Evolutionary conservation across 441 rosid species (phyloP), one percentile per base, ranked within the genome.

Genomic region (Pelargonium fulgidum): DNA sequence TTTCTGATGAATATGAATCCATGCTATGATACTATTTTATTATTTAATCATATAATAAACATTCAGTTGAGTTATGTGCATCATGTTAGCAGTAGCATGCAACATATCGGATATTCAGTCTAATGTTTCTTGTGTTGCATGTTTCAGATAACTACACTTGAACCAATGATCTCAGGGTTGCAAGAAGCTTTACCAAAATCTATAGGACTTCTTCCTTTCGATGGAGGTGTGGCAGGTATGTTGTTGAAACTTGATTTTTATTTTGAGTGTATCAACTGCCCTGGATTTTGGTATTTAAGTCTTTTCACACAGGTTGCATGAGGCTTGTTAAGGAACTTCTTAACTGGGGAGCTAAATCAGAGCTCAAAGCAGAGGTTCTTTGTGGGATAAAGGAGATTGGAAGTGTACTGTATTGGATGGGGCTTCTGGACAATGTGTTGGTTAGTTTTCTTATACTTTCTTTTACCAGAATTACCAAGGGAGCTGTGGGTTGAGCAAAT

Each of bases 371-470:
- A 70, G 96, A 92, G 86, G 93, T 92, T 77, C 86, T 92, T 63
- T 76, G 85, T n/a, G 98, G 97, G 70, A 90, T 92, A 68, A 95
- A 92, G 76, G 98, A 95, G 85, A 92, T 95, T 77, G 99, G 99
- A 70, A 92, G 99, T 75, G 86, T 92, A 20, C 77, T 95, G 73
- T 95, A 95, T 65, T 87, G 87, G 89, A 95, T 92, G 85, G 97
- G 99, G 68, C 90, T 95, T 82, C 96, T 95, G 22, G 99, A 95
- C 80, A 86, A 84, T 67, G 97, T 88, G 54, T 80, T 90, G 97
- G 99, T 95, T 71, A 86, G 96, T 87, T 56, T 71, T 74, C 39
- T 33, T 44, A 65, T 16, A 75, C 73, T 74, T 77, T 72, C 66
- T 64, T 50, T 50, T 72, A 52, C 5, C 47, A 29, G 36, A 29